Evolutionary conservation across 371 early-diverging fungal species (phyloP).

Genomic region (Basidiobolus meristosporus): DNA sequence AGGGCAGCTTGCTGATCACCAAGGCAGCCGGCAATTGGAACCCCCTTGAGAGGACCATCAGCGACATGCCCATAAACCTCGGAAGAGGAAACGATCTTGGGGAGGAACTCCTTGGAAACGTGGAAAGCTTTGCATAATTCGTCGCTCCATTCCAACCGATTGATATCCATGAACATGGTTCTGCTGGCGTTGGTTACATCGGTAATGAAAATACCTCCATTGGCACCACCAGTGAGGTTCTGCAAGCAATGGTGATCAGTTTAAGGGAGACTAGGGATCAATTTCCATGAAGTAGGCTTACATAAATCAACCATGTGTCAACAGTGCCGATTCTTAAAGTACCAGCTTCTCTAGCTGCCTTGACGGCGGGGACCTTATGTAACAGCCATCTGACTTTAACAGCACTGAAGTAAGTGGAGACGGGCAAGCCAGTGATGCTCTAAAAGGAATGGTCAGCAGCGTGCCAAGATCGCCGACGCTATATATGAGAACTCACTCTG

Average conservation of each 20-base stretch:
- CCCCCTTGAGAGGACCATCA: constrained; percentile 32
- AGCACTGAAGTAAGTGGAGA: constrained; percentile 89
- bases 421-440: constrained; percentile 65
- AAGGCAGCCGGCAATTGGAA: constrained; percentile 65
- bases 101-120: constrained; percentile 34
- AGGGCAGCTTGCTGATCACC: constrained; percentile 96
- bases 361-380: no score
- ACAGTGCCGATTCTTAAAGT: no score
- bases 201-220: constrained; percentile 63
- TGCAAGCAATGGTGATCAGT: no score
- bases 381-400: no score
- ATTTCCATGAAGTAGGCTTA: no score
- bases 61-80: constrained; percentile 46
- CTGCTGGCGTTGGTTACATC: constrained; percentile 93
- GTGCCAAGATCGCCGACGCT: no score
- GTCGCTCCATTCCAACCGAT: constrained; percentile 62
- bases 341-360: no score
- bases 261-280: no score
- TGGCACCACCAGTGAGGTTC: no score
- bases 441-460: constrained; percentile 3
- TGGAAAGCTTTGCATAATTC: constrained; percentile 58
- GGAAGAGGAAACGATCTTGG: constrained; percentile 67
- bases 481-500: neutral
- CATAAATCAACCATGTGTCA: no score
- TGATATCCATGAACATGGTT: constrained; percentile 85